A percentile compares a stretch with the other conserved stretches of the same genome.
phyloP scores from a whole-genome alignment of 441 rosid species.

The Sinapis alba region DNA sequence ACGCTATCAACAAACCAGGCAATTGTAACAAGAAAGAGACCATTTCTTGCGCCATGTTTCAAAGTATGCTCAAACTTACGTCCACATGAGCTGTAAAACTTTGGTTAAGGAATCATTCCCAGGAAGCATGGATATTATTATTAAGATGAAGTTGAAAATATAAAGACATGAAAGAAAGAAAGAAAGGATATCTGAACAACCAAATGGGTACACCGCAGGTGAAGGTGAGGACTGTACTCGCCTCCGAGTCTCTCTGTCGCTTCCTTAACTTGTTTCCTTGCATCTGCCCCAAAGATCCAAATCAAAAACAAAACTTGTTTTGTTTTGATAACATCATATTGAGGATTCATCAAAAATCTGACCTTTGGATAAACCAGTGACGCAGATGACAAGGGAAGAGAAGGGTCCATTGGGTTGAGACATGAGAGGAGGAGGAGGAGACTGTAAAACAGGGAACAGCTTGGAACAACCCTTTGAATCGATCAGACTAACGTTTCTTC shows the following conservation, averaged over 20 bases:
- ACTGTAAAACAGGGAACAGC: constrained; percentile 57
- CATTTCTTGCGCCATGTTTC: constrained; percentile 83
- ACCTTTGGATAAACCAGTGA: constrained; percentile 97
- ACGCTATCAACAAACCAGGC: constrained; percentile 99
- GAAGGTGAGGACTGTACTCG: constrained; percentile 79
- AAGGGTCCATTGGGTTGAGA: constrained; percentile 63
- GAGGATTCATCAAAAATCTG: too few species aligned
- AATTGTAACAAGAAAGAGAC: constrained; percentile 80
- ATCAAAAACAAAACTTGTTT: not conserved
- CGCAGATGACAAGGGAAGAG: constrained; percentile 80
- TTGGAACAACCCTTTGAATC: constrained; percentile 83
- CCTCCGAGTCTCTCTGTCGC: constrained; percentile 96
- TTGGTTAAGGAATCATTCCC: constrained; percentile 59
- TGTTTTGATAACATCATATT: too few species aligned
- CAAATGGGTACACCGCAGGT: constrained; percentile 90
- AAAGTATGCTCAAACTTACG: constrained; percentile 90
- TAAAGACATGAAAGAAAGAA: too few species aligned
- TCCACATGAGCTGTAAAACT: constrained; percentile 74
- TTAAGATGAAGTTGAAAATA: too few species aligned
- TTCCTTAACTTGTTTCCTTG: constrained; percentile 93
- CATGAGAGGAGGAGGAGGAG: constrained; percentile 51
- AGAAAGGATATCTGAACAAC: constrained; percentile 96
- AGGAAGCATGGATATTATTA: constrained; percentile 1
- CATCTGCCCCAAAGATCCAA: constrained; percentile 55
- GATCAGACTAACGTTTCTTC: constrained; percentile 61